Percentiles rank a stretch among this genome's conserved stretches.
These are phyloP conservation scores for Cryphonectria radicalis DNA, from an alignment of 2,329 filamentous ascomycete species.

Conservation along the genomic window DNA sequence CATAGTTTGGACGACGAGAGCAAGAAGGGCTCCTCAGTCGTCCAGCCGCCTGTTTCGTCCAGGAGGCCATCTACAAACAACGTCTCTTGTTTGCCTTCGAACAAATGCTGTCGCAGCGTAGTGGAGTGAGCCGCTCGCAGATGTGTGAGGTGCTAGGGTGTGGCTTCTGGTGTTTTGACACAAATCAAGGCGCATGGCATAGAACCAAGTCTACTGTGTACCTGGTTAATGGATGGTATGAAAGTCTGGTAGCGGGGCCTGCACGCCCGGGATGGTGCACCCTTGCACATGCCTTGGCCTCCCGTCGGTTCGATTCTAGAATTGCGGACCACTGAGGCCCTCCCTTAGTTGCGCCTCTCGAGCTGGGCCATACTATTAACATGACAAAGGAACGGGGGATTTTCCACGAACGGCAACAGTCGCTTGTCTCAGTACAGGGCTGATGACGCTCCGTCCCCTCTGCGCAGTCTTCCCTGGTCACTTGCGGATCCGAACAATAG, in stretches of 20 bases:
- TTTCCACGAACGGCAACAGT: neutral
- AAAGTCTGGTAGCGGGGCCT: neutral
- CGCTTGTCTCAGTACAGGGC: slow-evolving; percentile 11
- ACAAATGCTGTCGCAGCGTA: slow-evolving; percentile 26
- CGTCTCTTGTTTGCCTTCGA: slow-evolving; percentile 23
- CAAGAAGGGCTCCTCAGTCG: slow-evolving; percentile 1
- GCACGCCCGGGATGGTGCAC: neutral
- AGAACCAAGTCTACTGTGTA: neutral
- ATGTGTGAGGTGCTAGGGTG: slow-evolving; percentile 1
- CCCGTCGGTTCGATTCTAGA: neutral
- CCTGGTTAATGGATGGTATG: neutral
- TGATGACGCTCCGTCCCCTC: neutral
- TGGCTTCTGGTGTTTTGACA: slow-evolving; percentile 10
- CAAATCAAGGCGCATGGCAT: neutral
- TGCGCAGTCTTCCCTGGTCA: neutral
- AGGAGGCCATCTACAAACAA: slow-evolving; percentile 21
- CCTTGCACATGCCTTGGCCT: neutral
- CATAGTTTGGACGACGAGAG: slow-evolving; percentile 10
- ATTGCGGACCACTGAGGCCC: neutral
- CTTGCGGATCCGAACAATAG: neutral
- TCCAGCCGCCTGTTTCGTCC: slow-evolving; percentile 25
- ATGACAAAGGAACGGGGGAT: neutral
- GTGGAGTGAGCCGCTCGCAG: slow-evolving; percentile 16
- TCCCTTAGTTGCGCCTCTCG: too few species aligned
- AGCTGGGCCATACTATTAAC: neutral